These are phyloP conservation scores for Suillus subalutaceus DNA, from an alignment of 768 basidiomycete species.

Conservation along the genomic window DNA sequence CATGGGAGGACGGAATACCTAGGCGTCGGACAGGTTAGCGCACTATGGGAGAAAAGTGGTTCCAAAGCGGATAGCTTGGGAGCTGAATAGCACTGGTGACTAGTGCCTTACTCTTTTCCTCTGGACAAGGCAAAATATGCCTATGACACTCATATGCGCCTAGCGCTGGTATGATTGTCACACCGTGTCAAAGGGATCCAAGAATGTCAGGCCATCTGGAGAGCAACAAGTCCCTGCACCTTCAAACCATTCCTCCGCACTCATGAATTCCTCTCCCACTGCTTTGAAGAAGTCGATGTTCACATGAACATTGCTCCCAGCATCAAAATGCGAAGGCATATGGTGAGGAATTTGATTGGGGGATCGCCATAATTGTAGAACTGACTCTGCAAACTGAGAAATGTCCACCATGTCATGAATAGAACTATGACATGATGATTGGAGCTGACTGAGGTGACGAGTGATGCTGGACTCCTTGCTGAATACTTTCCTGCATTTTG, in stretches of 20 bases:
- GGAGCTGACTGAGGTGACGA: neutral
- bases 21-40: too few species aligned
- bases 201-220: neutral
- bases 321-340: too few species aligned
- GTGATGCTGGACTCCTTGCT: neutral
- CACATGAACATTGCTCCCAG: too few species aligned
- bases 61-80: too few species aligned
- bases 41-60: too few species aligned
- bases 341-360: neutral
- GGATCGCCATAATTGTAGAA: neutral
- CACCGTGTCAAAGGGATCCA: neutral
- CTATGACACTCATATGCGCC: too few species aligned
- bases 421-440: neutral
- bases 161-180: too few species aligned
- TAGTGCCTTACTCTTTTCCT: too few species aligned
- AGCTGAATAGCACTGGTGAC: too few species aligned
- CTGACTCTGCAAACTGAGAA: neutral
- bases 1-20: too few species aligned
- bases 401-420: neutral
- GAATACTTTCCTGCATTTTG: neutral
- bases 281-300: neutral
- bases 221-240: neutral
- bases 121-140: too few species aligned
- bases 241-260: neutral
- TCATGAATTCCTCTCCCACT: neutral